Evolutionary conservation across 306 rosid genomes (phyloP), one percentile per base, ranked within the genome.

Genomic region (Potentilla sterilis): DNA sequence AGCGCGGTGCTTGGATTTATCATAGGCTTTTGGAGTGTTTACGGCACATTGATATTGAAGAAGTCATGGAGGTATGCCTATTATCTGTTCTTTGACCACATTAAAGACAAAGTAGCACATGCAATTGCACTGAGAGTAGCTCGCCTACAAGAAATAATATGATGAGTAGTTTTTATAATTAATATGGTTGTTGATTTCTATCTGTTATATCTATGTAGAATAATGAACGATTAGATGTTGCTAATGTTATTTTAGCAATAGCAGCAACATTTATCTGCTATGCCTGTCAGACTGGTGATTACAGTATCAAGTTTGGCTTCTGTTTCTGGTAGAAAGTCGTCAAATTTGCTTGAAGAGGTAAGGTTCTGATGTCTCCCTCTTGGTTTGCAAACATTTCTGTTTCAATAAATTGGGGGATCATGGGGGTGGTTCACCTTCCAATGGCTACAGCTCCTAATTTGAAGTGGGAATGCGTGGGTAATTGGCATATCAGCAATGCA

Each of bases 11-110:
- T 57, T 0, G 67, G 76, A 2, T 21, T 35, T 6, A 3, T 51
- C 11, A 1, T 38, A 12, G 69, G 48, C 18, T 61, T 77, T 9
- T 43, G 70, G 59, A 41, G 54, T 14, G 42, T 72, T 22, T 72
- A 19, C 14, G 22, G 54, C 12, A 38, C 70, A 0, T 22, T 37
- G 22, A 7, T 63, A 11, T 9, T 74, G 9, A 62, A 16, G 1
- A 51, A 49, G 7, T 22, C 67, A 21, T 66, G 43, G 81, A 78
- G 72, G 76, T 72, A 19, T 21, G 66, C 64, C 0, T 71, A 52
- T 37, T 72, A 54, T 22, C 37, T 14, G 0, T 72, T 54, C 10
- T 38, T 54, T 8, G 40, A 72, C 21, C 15, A 67, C 38, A 16
- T 70, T 0, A 41, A 52, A 40, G 58, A 46, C 2, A 52, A 16